Evolutionary conservation across 305 asterid species (phyloP).

Genomic region (Fraxinus xanthoxyloides): DNA sequence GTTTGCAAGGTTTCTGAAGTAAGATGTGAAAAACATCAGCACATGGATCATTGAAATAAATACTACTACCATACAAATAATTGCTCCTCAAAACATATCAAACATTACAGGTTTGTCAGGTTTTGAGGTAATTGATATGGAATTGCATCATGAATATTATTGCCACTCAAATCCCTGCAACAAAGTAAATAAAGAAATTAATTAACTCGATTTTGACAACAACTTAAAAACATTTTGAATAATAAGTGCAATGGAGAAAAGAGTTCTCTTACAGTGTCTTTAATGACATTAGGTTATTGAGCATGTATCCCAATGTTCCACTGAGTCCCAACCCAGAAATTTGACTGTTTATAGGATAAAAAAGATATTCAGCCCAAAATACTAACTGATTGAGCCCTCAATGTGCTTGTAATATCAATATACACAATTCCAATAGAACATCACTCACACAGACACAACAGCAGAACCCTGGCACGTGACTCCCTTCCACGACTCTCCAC

Average conservation of each 20-base stretch:
- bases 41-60: slow-evolving; percentile 16
- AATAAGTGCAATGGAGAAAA: slow-evolving; percentile 14
- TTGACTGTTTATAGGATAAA: slow-evolving; percentile 53
- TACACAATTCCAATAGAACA: slow-evolving; percentile 1
- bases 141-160: slow-evolving; percentile 63
- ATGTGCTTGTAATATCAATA: slow-evolving; percentile 9
- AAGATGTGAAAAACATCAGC: slow-evolving; percentile 20
- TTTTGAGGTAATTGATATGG: slow-evolving; percentile 90
- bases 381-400: slow-evolving; percentile 6
- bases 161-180: slow-evolving; percentile 90
- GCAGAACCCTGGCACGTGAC: slow-evolving; percentile 71
- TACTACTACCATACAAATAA: slow-evolving; percentile 18
- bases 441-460: slow-evolving; percentile 71
- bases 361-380: slow-evolving; percentile 13
- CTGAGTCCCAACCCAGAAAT: slow-evolving; percentile 71
- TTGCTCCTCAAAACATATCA: slow-evolving; percentile 18
- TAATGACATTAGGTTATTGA: slow-evolving; percentile 62
- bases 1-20: slow-evolving; percentile 81
- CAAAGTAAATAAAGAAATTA: slow-evolving; percentile 7
- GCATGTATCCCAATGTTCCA: slow-evolving; percentile 87
- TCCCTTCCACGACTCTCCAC: slow-evolving; percentile 94
- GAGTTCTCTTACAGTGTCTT: slow-evolving; percentile 60
- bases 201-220: not conserved
- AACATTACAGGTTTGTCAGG: slow-evolving; percentile 80
- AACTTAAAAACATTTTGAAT: slow-evolving; percentile 4